Evolutionary conservation across 768 basidiomycete species (phyloP).

Genomic region (Boletales sp.): DNA sequence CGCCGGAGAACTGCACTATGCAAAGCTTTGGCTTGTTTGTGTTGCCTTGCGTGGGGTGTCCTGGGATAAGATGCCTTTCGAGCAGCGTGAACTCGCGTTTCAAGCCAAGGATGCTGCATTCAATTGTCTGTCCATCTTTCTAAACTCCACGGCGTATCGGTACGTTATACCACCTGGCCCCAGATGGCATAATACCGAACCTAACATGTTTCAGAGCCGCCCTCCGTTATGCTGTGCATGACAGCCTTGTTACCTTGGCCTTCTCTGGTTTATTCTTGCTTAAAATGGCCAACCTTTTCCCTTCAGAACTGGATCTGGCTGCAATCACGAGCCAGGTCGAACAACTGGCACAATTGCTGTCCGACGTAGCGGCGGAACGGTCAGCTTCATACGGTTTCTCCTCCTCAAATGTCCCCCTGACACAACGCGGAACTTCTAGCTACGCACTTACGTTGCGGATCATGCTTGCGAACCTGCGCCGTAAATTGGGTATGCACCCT

Average conservation of each 20-base stretch:
- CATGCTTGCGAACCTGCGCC: conserved; percentile 88
- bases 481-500: conserved; percentile 72
- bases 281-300: conserved; percentile 94
- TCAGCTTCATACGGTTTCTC: conserved; percentile 23
- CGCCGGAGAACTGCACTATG: conserved; percentile 84
- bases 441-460: conserved; percentile 90
- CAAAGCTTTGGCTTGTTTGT: conserved; percentile 93
- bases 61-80: conserved; percentile 96
- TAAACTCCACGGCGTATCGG: conserved; percentile 80
- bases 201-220: conserved; percentile 54
- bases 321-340: conserved; percentile 82
- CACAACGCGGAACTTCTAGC: conserved; percentile 32
- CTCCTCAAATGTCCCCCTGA: conserved; percentile 9
- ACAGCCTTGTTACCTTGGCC: conserved; percentile 86
- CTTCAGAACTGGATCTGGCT: conserved; percentile 72
- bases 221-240: conserved; percentile 90
- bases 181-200: not conserved
- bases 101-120: conserved; percentile 93
- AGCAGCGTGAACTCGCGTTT: conserved; percentile 92
- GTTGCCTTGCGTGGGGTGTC: conserved; percentile 86
- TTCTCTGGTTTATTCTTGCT: conserved; percentile 89
- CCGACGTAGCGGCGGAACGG: conserved; percentile 93
- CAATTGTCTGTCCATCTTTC: conserved; percentile 78
- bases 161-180: conserved; percentile 29
- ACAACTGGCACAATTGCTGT: conserved; percentile 84